A percentile compares a stretch with the other conserved stretches of the same genome.
Evolutionary conservation across 768 basidiomycete genomes (phyloP).

Genomic region (Melanogaster broomeanus): DNA sequence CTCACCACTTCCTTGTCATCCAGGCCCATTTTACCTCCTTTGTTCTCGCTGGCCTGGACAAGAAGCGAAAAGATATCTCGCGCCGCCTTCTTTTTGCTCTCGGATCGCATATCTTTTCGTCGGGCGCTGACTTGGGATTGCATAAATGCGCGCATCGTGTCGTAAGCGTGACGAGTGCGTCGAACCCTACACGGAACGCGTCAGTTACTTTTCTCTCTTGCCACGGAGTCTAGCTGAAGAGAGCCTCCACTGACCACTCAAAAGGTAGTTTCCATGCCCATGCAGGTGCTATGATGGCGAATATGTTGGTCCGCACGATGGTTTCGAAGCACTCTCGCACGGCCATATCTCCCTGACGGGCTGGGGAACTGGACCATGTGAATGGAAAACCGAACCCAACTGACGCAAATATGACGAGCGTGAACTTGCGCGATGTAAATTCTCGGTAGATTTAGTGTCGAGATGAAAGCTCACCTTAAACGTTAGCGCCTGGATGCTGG

Average conservation of each 20-base stretch:
- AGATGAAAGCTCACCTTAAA: conserved; percentile 14
- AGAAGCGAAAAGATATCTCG: conserved; percentile 24
- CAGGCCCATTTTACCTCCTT: conserved; percentile 15
- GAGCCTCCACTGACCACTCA: conserved; percentile 6
- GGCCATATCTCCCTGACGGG: conserved; percentile 15
- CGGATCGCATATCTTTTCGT: conserved; percentile 12
- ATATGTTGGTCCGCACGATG: conserved; percentile 9
- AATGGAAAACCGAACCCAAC: conserved; percentile 26
- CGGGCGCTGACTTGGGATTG: conserved; percentile 6
- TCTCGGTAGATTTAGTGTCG: background rate
- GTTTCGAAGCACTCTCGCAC: conserved; percentile 21
- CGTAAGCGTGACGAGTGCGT: conserved; percentile 19
- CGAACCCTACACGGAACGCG: conserved; percentile 12
- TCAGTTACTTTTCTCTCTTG: background rate
- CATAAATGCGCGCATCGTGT: conserved; percentile 25
- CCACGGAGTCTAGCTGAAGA: background rate
- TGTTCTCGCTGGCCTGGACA: conserved; percentile 19
- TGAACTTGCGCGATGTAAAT: conserved; percentile 10
- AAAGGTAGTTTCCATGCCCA: conserved; percentile 28
- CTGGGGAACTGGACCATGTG: conserved; percentile 18
- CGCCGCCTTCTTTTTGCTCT: background rate
- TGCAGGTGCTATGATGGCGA: conserved; percentile 17
- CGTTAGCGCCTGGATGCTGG: conserved; percentile 14
- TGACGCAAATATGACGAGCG: conserved; percentile 22
- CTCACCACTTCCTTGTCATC: conserved; percentile 21